Percentiles rank a stretch among this genome's conserved stretches.
phyloP scores from a whole-genome alignment of 179 eudicot species.

The Camellia oleifera region DNA sequence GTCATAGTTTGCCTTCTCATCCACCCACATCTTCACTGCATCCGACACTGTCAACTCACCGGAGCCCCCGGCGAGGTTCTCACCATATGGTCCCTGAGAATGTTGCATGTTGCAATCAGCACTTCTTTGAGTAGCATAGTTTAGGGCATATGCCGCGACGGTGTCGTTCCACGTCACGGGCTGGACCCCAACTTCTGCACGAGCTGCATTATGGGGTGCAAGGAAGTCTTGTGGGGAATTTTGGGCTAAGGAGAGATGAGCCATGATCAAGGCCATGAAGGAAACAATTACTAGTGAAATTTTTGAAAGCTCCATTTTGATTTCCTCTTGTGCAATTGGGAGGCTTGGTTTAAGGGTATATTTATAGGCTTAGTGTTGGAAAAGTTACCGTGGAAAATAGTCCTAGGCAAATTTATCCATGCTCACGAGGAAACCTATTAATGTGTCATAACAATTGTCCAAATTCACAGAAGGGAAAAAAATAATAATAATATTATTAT shows the following conservation, averaged over 20 bases:
- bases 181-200: conserved; percentile 28
- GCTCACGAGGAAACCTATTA: no score
- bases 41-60: conserved; percentile 26
- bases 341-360: no score
- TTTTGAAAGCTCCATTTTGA: no score
- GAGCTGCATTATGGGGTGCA: neutral
- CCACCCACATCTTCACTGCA: conserved; percentile 44
- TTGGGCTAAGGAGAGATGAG: neutral
- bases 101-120: conserved; percentile 39
- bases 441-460: no score
- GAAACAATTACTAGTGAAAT: neutral
- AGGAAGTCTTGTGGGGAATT: neutral
- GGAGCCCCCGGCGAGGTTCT: conserved; percentile 40
- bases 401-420: no score
- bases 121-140: conserved; percentile 18
- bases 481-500: no score
- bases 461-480: no score
- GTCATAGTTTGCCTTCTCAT: conserved; percentile 29
- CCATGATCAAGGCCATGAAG: neutral
- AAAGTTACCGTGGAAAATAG: no score
- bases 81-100: conserved; percentile 46
- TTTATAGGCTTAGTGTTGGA: no score
- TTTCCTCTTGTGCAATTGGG: no score
- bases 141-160: conserved; percentile 35
- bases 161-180: conserved; percentile 33